Percentiles rank a stretch among this genome's conserved stretches.
phyloP scores from a whole-genome alignment of 352 stramenopile species.

The Sclerospora graminicola region DNA sequence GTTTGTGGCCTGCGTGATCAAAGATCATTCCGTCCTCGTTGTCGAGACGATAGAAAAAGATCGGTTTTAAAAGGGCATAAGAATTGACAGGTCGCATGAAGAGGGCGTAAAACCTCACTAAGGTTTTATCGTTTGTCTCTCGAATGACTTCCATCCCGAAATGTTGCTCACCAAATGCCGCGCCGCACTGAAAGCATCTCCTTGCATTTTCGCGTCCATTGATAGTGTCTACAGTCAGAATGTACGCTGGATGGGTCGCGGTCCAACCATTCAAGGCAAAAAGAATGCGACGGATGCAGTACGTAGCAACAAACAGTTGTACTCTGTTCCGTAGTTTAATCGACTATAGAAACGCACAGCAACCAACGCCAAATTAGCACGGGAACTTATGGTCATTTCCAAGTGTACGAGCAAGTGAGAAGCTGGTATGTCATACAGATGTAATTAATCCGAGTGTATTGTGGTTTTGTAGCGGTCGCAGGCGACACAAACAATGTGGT shows the following conservation, averaged over 20 bases:
- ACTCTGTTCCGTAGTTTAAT: neutral
- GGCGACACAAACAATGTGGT: conserved; percentile 68
- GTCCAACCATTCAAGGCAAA: conserved; percentile 67
- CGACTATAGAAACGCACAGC: conserved; percentile 53
- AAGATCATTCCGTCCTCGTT: conserved; percentile 46
- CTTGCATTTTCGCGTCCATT: neutral
- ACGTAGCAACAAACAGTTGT: conserved; percentile 28
- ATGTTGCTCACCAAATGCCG: conserved; percentile 14
- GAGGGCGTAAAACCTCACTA: too few relatives aligned
- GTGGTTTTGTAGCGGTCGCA: conserved; percentile 20
- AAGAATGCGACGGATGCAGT: conserved; percentile 78
- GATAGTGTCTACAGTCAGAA: conserved; percentile 25
- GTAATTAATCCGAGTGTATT: neutral
- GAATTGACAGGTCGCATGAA: too few relatives aligned
- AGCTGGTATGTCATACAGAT: neutral
- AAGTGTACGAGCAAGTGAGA: conserved; percentile 28
- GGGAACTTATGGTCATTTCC: conserved; percentile 65
- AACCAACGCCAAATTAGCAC: conserved; percentile 65
- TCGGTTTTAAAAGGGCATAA: too few relatives aligned
- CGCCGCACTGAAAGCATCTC: conserved; percentile 2
- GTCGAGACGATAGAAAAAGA: too few relatives aligned
- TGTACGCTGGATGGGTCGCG: conserved; percentile 66
- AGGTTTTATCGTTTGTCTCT: too few relatives aligned
- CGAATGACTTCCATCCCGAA: too few relatives aligned
- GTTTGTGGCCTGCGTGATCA: conserved; percentile 24